Evolutionary conservation across 352 stramenopile species (phyloP).

Genomic region (Plasmopara muralis): DNA sequence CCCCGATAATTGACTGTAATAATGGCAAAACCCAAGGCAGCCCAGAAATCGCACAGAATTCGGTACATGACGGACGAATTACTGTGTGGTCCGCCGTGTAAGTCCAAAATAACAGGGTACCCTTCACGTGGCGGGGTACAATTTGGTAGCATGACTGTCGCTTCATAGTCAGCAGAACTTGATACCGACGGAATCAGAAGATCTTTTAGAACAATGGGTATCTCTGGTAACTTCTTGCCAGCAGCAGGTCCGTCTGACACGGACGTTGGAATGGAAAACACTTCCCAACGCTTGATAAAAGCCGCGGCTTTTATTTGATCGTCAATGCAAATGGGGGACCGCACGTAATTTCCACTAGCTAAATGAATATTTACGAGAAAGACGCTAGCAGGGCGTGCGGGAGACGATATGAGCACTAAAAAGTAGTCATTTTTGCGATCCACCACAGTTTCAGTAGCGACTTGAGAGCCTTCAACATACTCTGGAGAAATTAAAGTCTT

Average conservation of each 20-base stretch:
- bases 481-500: slow-evolving; percentile 39
- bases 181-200: slow-evolving; percentile 43
- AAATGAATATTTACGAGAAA: slow-evolving; percentile 48
- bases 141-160: slow-evolving; percentile 62
- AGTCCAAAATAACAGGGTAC: slow-evolving; percentile 74
- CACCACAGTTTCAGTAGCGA: slow-evolving; percentile 49
- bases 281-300: slow-evolving; percentile 55
- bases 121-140: slow-evolving; percentile 25
- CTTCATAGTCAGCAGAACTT: slow-evolving; percentile 63
- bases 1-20: slow-evolving; percentile 94
- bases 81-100: slow-evolving; percentile 92
- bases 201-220: slow-evolving; percentile 28
- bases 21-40: slow-evolving; percentile 85
- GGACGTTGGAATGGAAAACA: slow-evolving; percentile 42
- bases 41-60: slow-evolving; percentile 85
- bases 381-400: slow-evolving; percentile 45
- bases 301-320: slow-evolving; percentile 31
- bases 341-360: slow-evolving; percentile 32
- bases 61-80: slow-evolving; percentile 84
- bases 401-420: slow-evolving; percentile 54
- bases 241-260: slow-evolving; percentile 41
- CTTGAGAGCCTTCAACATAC: slow-evolving; percentile 39
- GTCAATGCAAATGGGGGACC: slow-evolving; percentile 35
- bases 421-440: slow-evolving; percentile 30
- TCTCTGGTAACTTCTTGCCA: slow-evolving; percentile 27